Evolutionary conservation across 2,329 filamentous ascomycete species (phyloP), one percentile per base, ranked within the genome.

Genomic region (Sarocladiaceae sp.): DNA sequence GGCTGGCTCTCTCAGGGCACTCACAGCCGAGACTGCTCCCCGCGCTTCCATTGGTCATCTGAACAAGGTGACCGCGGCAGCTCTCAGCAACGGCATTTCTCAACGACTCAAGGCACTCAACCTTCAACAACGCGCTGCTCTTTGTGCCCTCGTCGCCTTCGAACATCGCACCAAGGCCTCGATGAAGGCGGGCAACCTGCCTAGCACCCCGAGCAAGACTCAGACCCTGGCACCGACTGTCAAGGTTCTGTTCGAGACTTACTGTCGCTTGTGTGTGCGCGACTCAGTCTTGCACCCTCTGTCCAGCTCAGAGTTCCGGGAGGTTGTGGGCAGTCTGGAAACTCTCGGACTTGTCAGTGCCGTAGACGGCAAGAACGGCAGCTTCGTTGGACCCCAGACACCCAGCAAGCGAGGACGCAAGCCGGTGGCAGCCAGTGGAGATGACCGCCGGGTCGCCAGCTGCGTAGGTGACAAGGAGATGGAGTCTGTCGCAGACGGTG

Each of bases 121-220:
- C 65, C 78, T 99, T 2, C 95, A 99, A 65, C 94, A 99, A 68
- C 97, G 96, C 68, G 94, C 93, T 3, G 91, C 93, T 0, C 78
- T 99, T 10, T 99, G 94, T 71, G 84, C 93, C 0, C 77, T 99
- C 13, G 79, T 93, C 35, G 90, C 90, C 2, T 82, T 94, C n/a
- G 92, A 97, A 66, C 89, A 87, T 60, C 84, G 83, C 56, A 86
- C 82, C 58, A 77, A 82, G 47, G 72, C 72, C 7, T 61, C 54
- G 51, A 71, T 74, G 53, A 80, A 72, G 60, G 72, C 71, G 33
- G 59, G 69, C 18, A 64, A 62, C 29, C 59, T 69, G 28, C 62
- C 66, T 31, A 61, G 62, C 35, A 84, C 86, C 2, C 85, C 86
- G 0, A 84, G 83, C 10, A 89, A 87, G 62, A 67, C 73, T 4